Evolutionary conservation across 306 rosid genomes (phyloP).

Genomic region (Ceratonia siliqua): DNA sequence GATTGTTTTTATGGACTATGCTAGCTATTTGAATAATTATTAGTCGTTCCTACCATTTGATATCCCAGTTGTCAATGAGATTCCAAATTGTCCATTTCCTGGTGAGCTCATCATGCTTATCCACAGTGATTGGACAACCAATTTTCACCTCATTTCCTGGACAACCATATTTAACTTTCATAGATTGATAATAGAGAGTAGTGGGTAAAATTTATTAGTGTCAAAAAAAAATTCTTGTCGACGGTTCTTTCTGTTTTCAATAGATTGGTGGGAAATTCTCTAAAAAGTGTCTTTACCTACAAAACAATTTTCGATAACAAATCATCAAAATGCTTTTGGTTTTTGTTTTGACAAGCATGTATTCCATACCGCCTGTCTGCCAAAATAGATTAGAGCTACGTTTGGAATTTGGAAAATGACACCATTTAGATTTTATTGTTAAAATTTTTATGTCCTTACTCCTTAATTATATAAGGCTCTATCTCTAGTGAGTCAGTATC

Average conservation of each 20-base stretch:
- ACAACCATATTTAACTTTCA: background rate
- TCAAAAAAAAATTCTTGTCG: background rate
- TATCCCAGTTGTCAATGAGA: slow-evolving; percentile 44
- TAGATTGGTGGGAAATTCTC: background rate
- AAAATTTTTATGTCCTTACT: background rate
- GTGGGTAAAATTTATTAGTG: background rate
- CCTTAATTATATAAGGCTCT: background rate
- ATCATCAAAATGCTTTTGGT: background rate
- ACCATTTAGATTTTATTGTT: too few relatives aligned
- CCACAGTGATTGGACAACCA: slow-evolving; percentile 14
- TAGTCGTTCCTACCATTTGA: slow-evolving; percentile 45
- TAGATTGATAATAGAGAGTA: background rate
- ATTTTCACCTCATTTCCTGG: slow-evolving; percentile 13
- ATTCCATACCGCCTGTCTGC: background rate
- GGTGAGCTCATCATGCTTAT: background rate
- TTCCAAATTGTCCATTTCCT: slow-evolving; percentile 35
- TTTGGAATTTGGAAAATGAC: too few relatives aligned
- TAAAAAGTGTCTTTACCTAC: too few relatives aligned
- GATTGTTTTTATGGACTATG: slow-evolving; percentile 37
- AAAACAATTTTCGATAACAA: too few relatives aligned
- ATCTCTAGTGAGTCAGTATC: background rate
- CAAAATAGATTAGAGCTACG: background rate
- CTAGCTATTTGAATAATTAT: slow-evolving; percentile 41
- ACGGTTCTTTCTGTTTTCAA: background rate
- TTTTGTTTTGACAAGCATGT: background rate